A percentile compares a stretch with the other conserved stretches of the same genome.
These are phyloP conservation scores for Arctium lappa DNA, from an alignment of 129 eudicot genomes.

Conservation along the genomic window DNA sequence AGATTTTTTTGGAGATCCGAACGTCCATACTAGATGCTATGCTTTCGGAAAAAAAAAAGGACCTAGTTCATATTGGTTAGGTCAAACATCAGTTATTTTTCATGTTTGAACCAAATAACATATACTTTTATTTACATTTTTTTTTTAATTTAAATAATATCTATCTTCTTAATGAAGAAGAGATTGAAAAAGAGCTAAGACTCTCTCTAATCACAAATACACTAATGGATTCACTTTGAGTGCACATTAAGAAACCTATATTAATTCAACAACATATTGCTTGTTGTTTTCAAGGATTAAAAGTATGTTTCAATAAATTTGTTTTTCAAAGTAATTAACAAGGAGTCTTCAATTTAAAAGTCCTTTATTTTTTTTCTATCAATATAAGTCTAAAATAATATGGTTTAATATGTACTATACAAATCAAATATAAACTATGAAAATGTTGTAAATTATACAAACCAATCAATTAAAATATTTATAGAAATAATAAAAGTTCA, in stretches of 20 bases:
- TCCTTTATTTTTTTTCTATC: background rate
- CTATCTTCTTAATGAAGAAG: background rate
- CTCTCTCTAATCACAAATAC: conserved; percentile 5
- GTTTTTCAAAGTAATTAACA: background rate
- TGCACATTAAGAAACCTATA: conserved; percentile 9
- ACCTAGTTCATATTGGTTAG: background rate
- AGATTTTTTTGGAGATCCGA: background rate
- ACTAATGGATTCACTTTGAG: conserved; percentile 15
- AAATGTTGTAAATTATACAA: too few relatives aligned
- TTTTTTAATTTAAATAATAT: background rate
- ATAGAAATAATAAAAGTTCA: too few relatives aligned
- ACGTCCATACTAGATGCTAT: background rate
- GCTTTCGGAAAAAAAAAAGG: background rate
- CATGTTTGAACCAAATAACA: background rate
- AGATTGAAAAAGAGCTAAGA: background rate
- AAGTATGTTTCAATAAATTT: background rate
- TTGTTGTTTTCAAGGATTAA: background rate
- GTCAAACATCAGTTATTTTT: background rate
- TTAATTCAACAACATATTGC: background rate
- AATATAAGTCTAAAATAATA: background rate
- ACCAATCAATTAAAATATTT: too few relatives aligned
- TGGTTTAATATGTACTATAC: background rate
- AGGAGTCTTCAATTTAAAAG: too few relatives aligned
- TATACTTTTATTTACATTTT: background rate
- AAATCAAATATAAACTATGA: too few relatives aligned